A percentile compares a stretch with the other conserved stretches of the same genome.
phyloP scores from a whole-genome alignment of 306 rosid genomes.

The Lathyrus oleraceus region DNA sequence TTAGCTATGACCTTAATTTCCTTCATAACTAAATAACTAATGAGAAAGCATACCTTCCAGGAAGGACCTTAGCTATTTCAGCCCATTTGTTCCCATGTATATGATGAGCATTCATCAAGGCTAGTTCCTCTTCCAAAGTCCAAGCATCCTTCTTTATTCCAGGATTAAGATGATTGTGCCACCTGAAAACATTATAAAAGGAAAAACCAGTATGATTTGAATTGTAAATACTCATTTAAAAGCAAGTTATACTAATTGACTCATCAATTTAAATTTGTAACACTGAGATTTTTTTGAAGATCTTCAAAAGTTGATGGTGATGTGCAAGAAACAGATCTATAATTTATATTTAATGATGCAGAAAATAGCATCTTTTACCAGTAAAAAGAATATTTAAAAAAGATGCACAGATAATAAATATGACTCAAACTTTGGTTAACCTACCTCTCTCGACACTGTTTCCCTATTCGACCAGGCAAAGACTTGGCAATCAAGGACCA shows the following conservation, averaged over 20 bases:
- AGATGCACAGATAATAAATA: slow-evolving; percentile 10
- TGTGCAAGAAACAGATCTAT: slow-evolving; percentile 11
- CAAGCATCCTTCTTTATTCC: slow-evolving; percentile 93
- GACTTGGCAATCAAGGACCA: slow-evolving; percentile 98
- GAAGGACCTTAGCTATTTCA: slow-evolving; percentile 87
- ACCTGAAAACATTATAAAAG: slow-evolving; percentile 55
- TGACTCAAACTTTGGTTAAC: slow-evolving; percentile 24
- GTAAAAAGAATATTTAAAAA: slow-evolving; percentile 10
- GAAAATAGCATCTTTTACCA: slow-evolving; percentile 11
- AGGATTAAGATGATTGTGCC: slow-evolving; percentile 99
- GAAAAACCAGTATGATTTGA: slow-evolving; percentile 15
- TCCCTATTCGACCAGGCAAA: slow-evolving; percentile 97
- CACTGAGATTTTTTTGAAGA: neutral
- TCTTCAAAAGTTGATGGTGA: slow-evolving; percentile 20
- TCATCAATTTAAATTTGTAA: slow-evolving; percentile 1
- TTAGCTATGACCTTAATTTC: slow-evolving; percentile 31
- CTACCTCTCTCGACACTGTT: slow-evolving; percentile 97
- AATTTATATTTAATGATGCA: slow-evolving; percentile 11
- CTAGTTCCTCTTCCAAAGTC: slow-evolving; percentile 85
- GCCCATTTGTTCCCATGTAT: slow-evolving; percentile 96
- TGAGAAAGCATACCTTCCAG: slow-evolving; percentile 75
- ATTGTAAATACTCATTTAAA: slow-evolving; percentile 5
- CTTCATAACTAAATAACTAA: slow-evolving; percentile 22
- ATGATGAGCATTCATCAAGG: slow-evolving; percentile 86
- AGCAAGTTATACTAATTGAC: slow-evolving; percentile 16